Evolutionary conservation across 352 stramenopile species (phyloP).

Genomic region (Phytophthora boehmeriae): DNA sequence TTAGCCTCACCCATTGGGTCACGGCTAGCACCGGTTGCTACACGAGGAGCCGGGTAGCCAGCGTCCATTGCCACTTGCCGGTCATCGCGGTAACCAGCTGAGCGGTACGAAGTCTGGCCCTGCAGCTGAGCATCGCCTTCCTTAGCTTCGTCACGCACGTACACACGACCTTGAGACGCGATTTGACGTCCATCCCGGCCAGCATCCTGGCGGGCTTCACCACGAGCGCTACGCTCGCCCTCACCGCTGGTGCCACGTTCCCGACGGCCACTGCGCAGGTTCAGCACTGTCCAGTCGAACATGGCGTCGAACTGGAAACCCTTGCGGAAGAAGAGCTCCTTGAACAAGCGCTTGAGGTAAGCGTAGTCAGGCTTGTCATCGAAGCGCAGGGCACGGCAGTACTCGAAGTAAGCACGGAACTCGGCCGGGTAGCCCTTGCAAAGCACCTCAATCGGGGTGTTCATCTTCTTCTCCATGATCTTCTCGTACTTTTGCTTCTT

Average conservation of each 20-base stretch:
- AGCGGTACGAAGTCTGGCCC: slow-evolving; percentile 59
- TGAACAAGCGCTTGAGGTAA: slow-evolving; percentile 96
- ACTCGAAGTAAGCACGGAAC: slow-evolving; percentile 98
- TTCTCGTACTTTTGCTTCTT: slow-evolving; percentile 98
- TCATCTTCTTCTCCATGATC: slow-evolving; percentile 99
- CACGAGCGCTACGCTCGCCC: slow-evolving; percentile 65
- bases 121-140: slow-evolving; percentile 57
- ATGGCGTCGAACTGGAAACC: slow-evolving; percentile 99
- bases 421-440: slow-evolving; percentile 96
- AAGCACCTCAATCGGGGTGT: slow-evolving; percentile 91
- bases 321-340: slow-evolving; percentile 99
- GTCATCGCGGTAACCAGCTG: slow-evolving; percentile 55
- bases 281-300: slow-evolving; percentile 99
- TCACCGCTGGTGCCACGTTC: slow-evolving; percentile 69
- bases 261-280: slow-evolving; percentile 71
- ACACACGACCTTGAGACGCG: slow-evolving; percentile 65
- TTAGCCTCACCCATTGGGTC: slow-evolving; percentile 68
- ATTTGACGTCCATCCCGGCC: slow-evolving; percentile 50
- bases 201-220: slow-evolving; percentile 60
- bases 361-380: slow-evolving; percentile 91
- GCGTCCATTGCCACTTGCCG: slow-evolving; percentile 54
- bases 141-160: slow-evolving; percentile 73
- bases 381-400: slow-evolving; percentile 84
- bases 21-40: slow-evolving; percentile 65
- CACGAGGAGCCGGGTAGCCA: slow-evolving; percentile 63